These are phyloP conservation scores for Biscogniauxia mediterranea DNA, from an alignment of 2,329 filamentous ascomycete genomes.

Conservation along the genomic window DNA sequence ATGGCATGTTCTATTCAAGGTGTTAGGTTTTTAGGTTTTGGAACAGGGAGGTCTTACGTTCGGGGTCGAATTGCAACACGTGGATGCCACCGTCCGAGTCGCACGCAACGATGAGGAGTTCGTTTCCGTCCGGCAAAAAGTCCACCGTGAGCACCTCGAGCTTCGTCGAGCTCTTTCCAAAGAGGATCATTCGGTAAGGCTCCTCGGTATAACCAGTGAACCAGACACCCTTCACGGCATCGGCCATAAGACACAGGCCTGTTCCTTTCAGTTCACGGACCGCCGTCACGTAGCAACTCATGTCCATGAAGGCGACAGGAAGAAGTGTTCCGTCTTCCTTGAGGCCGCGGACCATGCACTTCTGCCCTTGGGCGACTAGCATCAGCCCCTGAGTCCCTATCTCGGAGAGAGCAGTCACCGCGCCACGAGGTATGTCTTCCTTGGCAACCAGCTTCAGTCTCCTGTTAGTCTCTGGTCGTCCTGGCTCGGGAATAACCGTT, in stretches of 20 bases:
- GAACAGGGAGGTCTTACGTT: constrained; percentile 61
- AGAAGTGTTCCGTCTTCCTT: constrained; percentile 93
- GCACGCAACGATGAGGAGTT: constrained; percentile 77
- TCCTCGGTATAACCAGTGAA: constrained; percentile 96
- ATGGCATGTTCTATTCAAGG: neutral
- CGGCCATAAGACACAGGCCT: constrained; percentile 82
- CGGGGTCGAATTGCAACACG: constrained; percentile 89
- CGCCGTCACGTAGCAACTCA: constrained; percentile 89
- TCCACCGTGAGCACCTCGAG: constrained; percentile 81
- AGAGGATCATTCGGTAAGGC: constrained; percentile 90
- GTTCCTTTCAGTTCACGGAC: constrained; percentile 80
- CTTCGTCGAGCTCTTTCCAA: constrained; percentile 79
- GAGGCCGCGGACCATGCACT: constrained; percentile 92
- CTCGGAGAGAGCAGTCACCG: constrained; percentile 81
- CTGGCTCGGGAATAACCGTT: constrained; percentile 85
- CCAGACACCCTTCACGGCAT: constrained; percentile 92
- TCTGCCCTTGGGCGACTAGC: constrained; percentile 90
- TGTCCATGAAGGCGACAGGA: constrained; percentile 95
- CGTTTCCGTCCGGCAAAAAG: constrained; percentile 81
- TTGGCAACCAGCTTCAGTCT: constrained; percentile 82
- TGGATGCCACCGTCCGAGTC: constrained; percentile 86
- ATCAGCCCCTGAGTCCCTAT: constrained; percentile 86
- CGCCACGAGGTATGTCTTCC: constrained; percentile 88
- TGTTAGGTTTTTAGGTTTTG: neutral
- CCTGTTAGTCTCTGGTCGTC: constrained; percentile 78